Conservation (phyloP, 1,284 basidiomycete species). For the Macrocystidia cucumis region DNA sequence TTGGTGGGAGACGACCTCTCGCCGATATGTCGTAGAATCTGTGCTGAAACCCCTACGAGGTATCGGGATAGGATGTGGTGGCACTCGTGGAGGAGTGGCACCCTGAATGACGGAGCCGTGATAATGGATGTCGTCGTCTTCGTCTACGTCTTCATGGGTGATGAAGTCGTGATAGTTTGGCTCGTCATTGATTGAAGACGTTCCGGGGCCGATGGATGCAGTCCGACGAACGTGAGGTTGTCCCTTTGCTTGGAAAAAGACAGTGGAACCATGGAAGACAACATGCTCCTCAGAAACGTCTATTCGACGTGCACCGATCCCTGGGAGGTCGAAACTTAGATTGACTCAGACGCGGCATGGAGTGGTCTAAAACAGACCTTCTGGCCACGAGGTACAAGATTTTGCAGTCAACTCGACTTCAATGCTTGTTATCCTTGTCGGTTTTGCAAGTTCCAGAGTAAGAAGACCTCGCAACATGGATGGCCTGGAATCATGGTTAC, state of each 20-base stretch:
- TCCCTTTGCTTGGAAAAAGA: slow-evolving; percentile 66
- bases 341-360: background rate
- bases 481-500: slow-evolving; percentile 46
- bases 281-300: slow-evolving; percentile 80
- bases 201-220: slow-evolving; percentile 76
- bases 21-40: too few relatives aligned
- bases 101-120: too few relatives aligned
- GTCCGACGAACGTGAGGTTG: slow-evolving; percentile 38
- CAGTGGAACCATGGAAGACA: slow-evolving; percentile 66
- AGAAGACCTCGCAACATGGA: slow-evolving; percentile 87
- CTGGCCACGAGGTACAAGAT: slow-evolving; percentile 66
- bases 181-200: slow-evolving; percentile 26
- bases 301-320: slow-evolving; percentile 71
- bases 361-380: slow-evolving; percentile 55
- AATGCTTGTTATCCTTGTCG: slow-evolving; percentile 85
- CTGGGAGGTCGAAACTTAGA: slow-evolving; percentile 27
- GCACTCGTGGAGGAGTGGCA: too few relatives aligned
- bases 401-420: slow-evolving; percentile 74
- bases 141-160: too few relatives aligned
- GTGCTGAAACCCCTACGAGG: too few relatives aligned
- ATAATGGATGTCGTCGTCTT: slow-evolving; percentile 5
- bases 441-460: slow-evolving; percentile 73
- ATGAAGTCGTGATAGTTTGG: too few relatives aligned
- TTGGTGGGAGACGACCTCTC: too few relatives aligned
- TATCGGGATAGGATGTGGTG: too few relatives aligned